Evolutionary conservation across 73 alveolate genomes (phyloP).

Genomic region (Tetrahymena malaccensis): DNA sequence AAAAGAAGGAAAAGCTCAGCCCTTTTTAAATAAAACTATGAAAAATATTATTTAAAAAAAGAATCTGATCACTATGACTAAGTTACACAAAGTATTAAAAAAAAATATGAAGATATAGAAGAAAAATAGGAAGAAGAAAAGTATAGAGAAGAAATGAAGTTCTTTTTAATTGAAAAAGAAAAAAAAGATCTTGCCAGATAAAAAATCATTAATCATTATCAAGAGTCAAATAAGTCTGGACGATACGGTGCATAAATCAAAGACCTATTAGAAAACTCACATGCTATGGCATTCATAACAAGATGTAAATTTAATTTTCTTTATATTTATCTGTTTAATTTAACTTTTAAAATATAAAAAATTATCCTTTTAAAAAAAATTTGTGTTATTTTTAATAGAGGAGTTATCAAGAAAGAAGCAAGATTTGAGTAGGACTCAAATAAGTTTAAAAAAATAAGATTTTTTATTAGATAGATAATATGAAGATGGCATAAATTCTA

Average conservation of each 20-base stretch:
- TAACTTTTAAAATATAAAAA: too few species aligned
- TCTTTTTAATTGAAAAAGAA: not conserved
- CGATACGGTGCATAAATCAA: not conserved
- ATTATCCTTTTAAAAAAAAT: too few species aligned
- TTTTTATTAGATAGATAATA: not conserved
- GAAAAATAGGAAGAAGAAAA: not conserved
- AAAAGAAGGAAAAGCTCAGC: not conserved
- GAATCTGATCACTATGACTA: not conserved
- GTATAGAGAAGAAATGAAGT: not conserved
- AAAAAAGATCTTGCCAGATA: not conserved
- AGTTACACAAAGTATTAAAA: not conserved
- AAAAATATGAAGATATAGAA: not conserved
- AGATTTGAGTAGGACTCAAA: not conserved
- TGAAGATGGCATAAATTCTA: not conserved
- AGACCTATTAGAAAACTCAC: not conserved
- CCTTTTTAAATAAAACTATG: not conserved
- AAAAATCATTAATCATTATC: not conserved
- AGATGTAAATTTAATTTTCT: not conserved
- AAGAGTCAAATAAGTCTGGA: not conserved
- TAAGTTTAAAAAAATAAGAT: not conserved
- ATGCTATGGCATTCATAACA: not conserved
- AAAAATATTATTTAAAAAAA: not conserved
- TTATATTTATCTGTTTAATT: not conserved
- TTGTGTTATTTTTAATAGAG: not conserved
- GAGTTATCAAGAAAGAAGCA: not conserved